A percentile compares a stretch with the other conserved stretches of the same genome.
These are phyloP conservation scores for Boletus fagicola DNA, from an alignment of 768 basidiomycete species.

Conservation along the genomic window DNA sequence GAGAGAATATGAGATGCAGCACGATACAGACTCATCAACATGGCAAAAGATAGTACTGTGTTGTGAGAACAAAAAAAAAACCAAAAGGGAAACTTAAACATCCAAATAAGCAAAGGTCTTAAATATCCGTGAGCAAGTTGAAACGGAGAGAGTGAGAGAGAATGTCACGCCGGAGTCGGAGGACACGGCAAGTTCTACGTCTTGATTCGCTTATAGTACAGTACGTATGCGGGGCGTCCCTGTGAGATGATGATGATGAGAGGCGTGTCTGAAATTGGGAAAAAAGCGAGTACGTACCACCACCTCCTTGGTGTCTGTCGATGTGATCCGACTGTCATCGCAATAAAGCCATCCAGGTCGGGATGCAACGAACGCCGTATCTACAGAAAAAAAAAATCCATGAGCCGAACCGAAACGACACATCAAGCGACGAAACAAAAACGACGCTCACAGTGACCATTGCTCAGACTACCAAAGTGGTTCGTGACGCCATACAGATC, in stretches of 20 bases:
- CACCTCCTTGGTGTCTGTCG: slow-evolving; percentile 74
- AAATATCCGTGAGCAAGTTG: slow-evolving; percentile 16
- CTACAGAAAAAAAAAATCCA: slow-evolving; percentile 38
- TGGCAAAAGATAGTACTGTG: slow-evolving; percentile 18
- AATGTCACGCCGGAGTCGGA: neutral
- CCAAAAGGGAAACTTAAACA: slow-evolving; percentile 13
- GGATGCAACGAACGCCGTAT: slow-evolving; percentile 90
- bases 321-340: slow-evolving; percentile 85
- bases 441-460: slow-evolving; percentile 84
- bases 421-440: neutral
- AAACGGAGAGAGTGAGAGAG: neutral
- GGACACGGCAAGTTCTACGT: slow-evolving; percentile 12
- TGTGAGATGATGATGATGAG: slow-evolving; percentile 39
- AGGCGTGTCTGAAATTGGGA: neutral
- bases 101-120: slow-evolving; percentile 28
- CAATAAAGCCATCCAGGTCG: slow-evolving; percentile 89
- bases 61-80: neutral
- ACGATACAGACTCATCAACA: slow-evolving; percentile 18
- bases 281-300: slow-evolving; percentile 55
- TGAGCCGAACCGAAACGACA: neutral
- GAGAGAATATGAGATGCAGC: slow-evolving; percentile 15
- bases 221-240: slow-evolving; percentile 69
- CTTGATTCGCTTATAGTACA: slow-evolving; percentile 71
- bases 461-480: slow-evolving; percentile 90
- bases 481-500: slow-evolving; percentile 96